These are phyloP conservation scores for Hysterium pulicare DNA, from an alignment of 2,329 filamentous ascomycete species.

Conservation along the genomic window DNA sequence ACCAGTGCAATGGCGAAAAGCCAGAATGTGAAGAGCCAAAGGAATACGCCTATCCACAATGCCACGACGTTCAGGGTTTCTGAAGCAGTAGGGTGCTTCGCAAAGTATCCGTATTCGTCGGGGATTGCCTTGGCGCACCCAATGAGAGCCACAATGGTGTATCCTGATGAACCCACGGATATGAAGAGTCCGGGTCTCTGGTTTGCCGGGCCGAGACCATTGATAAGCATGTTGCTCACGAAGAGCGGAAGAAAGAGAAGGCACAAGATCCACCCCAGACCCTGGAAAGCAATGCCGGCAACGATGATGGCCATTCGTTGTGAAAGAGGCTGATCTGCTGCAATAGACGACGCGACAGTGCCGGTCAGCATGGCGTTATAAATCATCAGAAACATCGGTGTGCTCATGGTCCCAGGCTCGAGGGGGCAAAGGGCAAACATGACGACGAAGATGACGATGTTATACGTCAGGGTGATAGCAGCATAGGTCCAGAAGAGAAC, in stretches of 20 bases:
- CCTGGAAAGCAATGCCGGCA: slow-evolving; percentile 63
- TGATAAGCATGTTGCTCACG: slow-evolving; percentile 63
- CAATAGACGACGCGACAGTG: slow-evolving; percentile 62
- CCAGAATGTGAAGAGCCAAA: slow-evolving; percentile 62
- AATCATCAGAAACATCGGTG: slow-evolving; percentile 66
- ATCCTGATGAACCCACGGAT: slow-evolving; percentile 65
- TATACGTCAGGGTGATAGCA: slow-evolving; percentile 24
- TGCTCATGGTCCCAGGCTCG: slow-evolving; percentile 62
- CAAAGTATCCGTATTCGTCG: slow-evolving; percentile 26
- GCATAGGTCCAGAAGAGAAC: slow-evolving; percentile 36
- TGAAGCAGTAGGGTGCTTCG: too few species aligned
- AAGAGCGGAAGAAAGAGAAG: too few species aligned
- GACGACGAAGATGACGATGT: slow-evolving; percentile 53
- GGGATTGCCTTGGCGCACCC: slow-evolving; percentile 58
- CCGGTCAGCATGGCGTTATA: slow-evolving; percentile 69
- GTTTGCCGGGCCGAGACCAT: slow-evolving; percentile 57
- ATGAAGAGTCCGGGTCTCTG: slow-evolving; percentile 66
- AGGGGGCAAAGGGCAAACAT: slow-evolving; percentile 57
- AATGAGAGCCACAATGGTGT: slow-evolving; percentile 67
- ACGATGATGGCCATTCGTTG: slow-evolving; percentile 58
- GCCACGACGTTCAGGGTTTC: too few species aligned
- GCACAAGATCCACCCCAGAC: too few species aligned
- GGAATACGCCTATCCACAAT: slow-evolving; percentile 42
- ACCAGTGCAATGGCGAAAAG: slow-evolving; percentile 44
- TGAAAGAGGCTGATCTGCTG: slow-evolving; percentile 53